phyloP scores from a whole-genome alignment of 2,329 filamentous ascomycete genomes.

The Apiospora pterosperma region DNA sequence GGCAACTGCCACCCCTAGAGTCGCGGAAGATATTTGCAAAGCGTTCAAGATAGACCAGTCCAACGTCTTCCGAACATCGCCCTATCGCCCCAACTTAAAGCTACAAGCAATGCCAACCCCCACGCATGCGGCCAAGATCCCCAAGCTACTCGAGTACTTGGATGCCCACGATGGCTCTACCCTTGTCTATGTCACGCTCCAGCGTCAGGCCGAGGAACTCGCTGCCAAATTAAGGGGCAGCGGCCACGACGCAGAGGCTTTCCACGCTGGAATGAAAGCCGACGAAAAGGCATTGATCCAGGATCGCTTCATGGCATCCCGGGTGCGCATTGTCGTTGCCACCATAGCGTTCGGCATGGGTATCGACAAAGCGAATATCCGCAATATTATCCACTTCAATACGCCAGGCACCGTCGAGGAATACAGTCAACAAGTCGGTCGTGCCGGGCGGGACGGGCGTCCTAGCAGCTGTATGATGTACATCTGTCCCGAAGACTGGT shows the following conservation, averaged over 20 bases:
- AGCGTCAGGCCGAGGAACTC: slow-evolving; percentile 47
- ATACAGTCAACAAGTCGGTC: slow-evolving; percentile 56
- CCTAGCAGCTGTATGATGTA: slow-evolving; percentile 55
- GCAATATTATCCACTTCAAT: slow-evolving; percentile 52
- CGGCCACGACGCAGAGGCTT: slow-evolving; percentile 40
- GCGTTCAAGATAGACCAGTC: slow-evolving; percentile 46
- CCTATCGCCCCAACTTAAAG: slow-evolving; percentile 56
- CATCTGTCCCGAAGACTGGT: slow-evolving; percentile 54
- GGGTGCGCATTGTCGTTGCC: slow-evolving; percentile 45
- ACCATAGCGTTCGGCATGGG: slow-evolving; percentile 61
- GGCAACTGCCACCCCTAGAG: slow-evolving; percentile 54
- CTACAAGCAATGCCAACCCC: slow-evolving; percentile 45
- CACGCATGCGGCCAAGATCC: slow-evolving; percentile 41
- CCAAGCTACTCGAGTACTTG: slow-evolving; percentile 45
- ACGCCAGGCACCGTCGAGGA: slow-evolving; percentile 50
- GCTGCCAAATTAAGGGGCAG: slow-evolving; percentile 32
- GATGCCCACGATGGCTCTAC: slow-evolving; percentile 48
- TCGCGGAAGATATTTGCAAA: slow-evolving; percentile 51
- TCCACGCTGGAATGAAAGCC: slow-evolving; percentile 48
- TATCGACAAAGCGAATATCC: slow-evolving; percentile 53
- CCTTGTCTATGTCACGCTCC: slow-evolving; percentile 59
- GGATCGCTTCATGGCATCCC: slow-evolving; percentile 47
- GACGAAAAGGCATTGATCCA: slow-evolving; percentile 43
- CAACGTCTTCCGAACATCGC: slow-evolving; percentile 55
- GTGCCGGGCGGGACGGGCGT: slow-evolving; percentile 51